Conservation (phyloP, 441 rosid genomes). For the Gossypium schwendimanii region DNA sequence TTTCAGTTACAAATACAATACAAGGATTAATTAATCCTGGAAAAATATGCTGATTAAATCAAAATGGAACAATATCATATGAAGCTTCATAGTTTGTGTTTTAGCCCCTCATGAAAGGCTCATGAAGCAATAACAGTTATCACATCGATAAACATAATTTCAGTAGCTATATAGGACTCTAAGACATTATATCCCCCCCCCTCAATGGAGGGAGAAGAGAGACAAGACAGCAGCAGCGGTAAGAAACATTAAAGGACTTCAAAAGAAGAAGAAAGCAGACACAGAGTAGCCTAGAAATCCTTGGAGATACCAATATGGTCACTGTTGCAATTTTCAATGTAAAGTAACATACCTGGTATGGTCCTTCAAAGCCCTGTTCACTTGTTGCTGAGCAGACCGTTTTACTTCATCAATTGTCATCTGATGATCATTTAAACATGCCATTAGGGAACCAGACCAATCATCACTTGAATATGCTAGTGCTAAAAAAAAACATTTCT, state of each 20-base stretch:
- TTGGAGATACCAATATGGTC: not conserved
- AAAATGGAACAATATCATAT: not conserved
- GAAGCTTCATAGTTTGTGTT: not conserved
- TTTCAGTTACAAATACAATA: not conserved
- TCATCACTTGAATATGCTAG: conserved; percentile 14
- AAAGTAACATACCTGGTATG: conserved; percentile 55
- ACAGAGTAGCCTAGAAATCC: not conserved
- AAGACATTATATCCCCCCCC: not conserved
- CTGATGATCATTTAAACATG: conserved; percentile 30
- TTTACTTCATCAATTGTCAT: conserved; percentile 95
- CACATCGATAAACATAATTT: not conserved
- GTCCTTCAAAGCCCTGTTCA: conserved; percentile 86
- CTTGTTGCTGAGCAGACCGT: conserved; percentile 96
- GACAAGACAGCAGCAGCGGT: no score
- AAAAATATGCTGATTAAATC: not conserved
- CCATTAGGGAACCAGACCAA: conserved; percentile 16
- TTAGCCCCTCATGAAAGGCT: not conserved
- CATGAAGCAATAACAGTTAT: not conserved
- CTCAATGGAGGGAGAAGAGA: not conserved
- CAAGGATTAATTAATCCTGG: not conserved
- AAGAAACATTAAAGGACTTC: not conserved
- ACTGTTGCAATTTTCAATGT: not conserved
- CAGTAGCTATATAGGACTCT: not conserved
- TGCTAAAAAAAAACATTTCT: not conserved
- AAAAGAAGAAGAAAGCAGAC: not conserved